Evolutionary conservation across 1,284 basidiomycete genomes (phyloP), one percentile per base, ranked within the genome.

Genomic region (Boletus sp.): DNA sequence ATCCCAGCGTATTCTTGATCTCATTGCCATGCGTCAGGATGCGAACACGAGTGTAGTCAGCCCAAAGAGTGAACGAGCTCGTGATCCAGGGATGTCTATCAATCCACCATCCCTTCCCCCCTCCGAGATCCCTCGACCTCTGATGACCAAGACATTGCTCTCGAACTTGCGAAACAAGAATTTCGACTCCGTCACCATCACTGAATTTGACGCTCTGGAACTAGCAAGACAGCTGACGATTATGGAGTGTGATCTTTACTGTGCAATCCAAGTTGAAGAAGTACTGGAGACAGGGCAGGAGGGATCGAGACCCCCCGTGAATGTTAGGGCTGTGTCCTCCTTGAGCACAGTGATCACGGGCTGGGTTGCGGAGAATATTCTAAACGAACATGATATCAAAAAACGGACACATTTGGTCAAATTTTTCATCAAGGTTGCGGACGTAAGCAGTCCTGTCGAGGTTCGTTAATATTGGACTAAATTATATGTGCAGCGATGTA

Each of bases 391-490:
- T 42, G 94, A 98, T 68, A 77, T 84, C 56, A 95, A 94, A 80
- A 91, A 87, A 69, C 77, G 96, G 45, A 88, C 88, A 12, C 62
- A 71, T 16, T 68, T 94, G 57, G 79, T 98, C 64, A 97, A 97
- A 69, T 97, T 94, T 64, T 98, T 95, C 66, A 91, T 99, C 75
- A 93, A 94, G 67, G 77, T 98, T 41, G 91, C 94, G 17, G 91
- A 96, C 68, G 93, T 94, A 65, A 71, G 91, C 75, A 26, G 43
- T 27, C 23, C 27, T 26, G 46, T 41, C 35, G 41, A 51, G 13
- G 16, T 36, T 61, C 16, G 61, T 47, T 59, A 59, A 19, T 57
- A 50, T 67, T 46, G 61, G 17, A 40, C 46, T 53, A 25, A 51
- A 61, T 60, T 43, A 29, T 67, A 56, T 52, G 53, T 48, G 9